phyloP scores from a whole-genome alignment of 78 protist species.

The Mantamonas sphyraenae region DNA sequence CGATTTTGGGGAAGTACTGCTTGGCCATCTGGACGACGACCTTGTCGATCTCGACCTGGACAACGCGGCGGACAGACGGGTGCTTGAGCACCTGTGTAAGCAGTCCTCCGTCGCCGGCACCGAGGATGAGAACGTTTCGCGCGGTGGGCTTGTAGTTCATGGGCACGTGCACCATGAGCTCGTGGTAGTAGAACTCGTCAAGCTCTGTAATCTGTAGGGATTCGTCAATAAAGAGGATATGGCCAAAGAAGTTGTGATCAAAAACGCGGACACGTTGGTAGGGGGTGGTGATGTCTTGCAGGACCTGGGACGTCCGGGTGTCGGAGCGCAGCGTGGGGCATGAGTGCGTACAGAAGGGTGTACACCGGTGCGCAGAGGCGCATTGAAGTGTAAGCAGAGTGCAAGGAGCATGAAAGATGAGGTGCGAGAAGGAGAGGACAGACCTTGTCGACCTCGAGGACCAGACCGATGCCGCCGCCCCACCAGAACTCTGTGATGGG shows the following conservation, averaged over 20 bases:
- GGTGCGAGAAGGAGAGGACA: too few species aligned
- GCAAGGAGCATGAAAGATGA: too few species aligned
- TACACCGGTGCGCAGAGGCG: too few species aligned
- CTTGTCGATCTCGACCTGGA: conserved; percentile 17
- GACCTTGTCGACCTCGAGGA: too few species aligned
- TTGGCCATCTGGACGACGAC: too few species aligned
- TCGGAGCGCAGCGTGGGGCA: too few species aligned
- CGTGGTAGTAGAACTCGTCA: conserved; percentile 16
- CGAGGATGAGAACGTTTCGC: background rate
- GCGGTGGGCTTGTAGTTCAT: background rate
- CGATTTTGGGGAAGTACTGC: conserved; percentile 5
- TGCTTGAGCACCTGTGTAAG: background rate
- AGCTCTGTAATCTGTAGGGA: conserved; percentile 12
- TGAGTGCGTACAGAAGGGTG: too few species aligned
- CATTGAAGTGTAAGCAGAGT: too few species aligned
- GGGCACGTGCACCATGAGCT: conserved; percentile 9
- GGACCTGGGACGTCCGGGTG: too few species aligned
- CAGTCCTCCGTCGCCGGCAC: conserved; percentile 25
- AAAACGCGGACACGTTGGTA: background rate
- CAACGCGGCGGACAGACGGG: background rate
- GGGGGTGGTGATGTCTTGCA: background rate
- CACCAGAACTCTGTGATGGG: too few species aligned
- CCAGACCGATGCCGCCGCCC: too few species aligned
- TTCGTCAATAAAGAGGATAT: conserved; percentile 10
- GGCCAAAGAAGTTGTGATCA: background rate